Evolutionary conservation across 148 eudicot species (phyloP).

Genomic region (Selenicereus undatus): DNA sequence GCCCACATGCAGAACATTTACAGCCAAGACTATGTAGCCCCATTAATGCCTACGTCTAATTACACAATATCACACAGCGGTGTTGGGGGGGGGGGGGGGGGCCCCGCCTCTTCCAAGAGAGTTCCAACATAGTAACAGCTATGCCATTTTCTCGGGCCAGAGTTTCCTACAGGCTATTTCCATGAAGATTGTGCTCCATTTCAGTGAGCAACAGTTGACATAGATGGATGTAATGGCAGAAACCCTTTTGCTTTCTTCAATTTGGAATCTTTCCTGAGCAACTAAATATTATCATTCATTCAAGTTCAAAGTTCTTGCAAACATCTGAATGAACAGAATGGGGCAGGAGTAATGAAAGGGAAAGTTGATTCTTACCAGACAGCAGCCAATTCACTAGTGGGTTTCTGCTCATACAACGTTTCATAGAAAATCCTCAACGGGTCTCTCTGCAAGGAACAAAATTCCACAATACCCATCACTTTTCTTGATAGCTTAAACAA

Average conservation of each 20-base stretch:
- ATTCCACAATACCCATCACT: not conserved
- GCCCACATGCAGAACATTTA: not conserved
- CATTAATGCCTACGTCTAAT: not conserved
- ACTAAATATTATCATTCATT: not conserved
- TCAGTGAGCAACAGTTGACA: not conserved
- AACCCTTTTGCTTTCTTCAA: not conserved
- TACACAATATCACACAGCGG: not conserved
- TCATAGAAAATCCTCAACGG: constrained; percentile 92
- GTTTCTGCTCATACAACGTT: constrained; percentile 57
- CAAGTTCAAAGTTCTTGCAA: not conserved
- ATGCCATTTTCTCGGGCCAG: not conserved
- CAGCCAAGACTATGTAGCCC: not conserved
- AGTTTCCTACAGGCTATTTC: not conserved
- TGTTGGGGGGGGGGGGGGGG: no score
- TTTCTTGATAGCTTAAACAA: not conserved
- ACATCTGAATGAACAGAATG: not conserved
- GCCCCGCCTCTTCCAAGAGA: not conserved
- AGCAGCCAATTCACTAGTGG: constrained; percentile 77
- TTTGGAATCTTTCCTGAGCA: not conserved
- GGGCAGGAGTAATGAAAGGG: not conserved
- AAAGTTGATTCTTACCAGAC: constrained; percentile 47
- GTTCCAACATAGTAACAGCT: not conserved
- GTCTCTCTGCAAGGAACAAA: constrained; percentile 64
- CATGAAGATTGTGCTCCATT: not conserved
- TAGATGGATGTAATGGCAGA: not conserved